phyloP scores from a whole-genome alignment of 495 filamentous ascomycete genomes.

The Penicillium chermesinum region DNA sequence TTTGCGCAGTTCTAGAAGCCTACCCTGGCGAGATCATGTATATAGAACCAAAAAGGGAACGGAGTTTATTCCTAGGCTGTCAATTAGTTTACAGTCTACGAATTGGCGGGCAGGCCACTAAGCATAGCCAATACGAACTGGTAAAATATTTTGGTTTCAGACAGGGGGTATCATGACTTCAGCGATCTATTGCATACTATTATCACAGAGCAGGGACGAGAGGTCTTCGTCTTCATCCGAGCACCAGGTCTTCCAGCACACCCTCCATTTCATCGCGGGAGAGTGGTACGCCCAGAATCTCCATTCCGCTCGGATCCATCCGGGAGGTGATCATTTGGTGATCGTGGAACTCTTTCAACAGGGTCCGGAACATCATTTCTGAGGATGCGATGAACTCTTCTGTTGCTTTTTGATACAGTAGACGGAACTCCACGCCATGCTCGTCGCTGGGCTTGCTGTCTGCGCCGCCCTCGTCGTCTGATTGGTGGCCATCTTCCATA shows the following conservation, averaged over 20 bases:
- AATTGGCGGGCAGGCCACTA: neutral
- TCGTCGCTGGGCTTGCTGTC: constrained; percentile 33
- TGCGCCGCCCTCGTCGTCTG: constrained; percentile 36
- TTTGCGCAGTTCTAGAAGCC: constrained; percentile 50
- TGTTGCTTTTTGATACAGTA: constrained; percentile 88
- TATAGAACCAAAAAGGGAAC: constrained; percentile 4
- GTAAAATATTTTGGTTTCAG: constrained; percentile 17
- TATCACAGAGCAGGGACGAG: neutral
- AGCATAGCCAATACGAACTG: constrained; percentile 3
- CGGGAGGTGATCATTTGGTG: constrained; percentile 91
- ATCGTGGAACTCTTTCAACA: constrained; percentile 97
- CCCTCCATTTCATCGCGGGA: constrained; percentile 83
- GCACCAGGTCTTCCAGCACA: constrained; percentile 78
- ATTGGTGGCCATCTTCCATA: constrained; percentile 45
- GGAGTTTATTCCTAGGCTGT: neutral
- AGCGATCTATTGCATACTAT: constrained; percentile 13
- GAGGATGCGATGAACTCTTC: constrained; percentile 96
- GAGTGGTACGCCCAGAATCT: constrained; percentile 80
- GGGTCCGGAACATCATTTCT: constrained; percentile 88
- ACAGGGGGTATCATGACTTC: constrained; percentile 35
- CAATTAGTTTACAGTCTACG: neutral
- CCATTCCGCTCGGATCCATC: constrained; percentile 78
- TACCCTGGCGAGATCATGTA: constrained; percentile 6
- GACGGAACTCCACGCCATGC: constrained; percentile 75
- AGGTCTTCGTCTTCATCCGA: constrained; percentile 19